Evolutionary conservation across 495 filamentous ascomycete genomes (phyloP).

Genomic region (Geoglossum glabrum): DNA sequence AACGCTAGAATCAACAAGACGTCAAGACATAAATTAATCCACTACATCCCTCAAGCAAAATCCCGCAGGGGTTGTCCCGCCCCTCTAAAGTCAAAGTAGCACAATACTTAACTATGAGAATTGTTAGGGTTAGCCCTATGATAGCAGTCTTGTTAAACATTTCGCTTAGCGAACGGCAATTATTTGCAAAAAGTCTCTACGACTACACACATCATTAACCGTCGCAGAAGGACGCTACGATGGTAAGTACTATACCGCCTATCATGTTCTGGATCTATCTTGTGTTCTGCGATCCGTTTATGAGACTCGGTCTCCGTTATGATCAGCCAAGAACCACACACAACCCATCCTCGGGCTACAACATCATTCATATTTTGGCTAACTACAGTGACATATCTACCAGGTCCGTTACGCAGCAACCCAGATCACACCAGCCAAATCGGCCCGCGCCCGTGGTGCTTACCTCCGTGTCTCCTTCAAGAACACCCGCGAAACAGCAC

Average conservation of each 20-base stretch:
- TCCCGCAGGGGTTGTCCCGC: not conserved
- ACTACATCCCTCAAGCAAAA: not conserved
- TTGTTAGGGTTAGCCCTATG: not conserved
- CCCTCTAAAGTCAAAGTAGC: not conserved
- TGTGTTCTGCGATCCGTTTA: not conserved
- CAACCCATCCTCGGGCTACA: no score
- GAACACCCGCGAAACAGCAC: constrained; percentile 98
- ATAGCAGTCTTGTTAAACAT: not conserved
- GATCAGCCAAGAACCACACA: no score
- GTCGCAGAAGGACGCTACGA: not conserved
- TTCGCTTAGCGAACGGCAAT: not conserved
- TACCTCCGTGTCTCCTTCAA: constrained; percentile 99
- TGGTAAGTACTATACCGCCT: not conserved
- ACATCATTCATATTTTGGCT: not conserved
- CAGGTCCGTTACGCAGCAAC: not conserved
- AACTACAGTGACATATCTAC: not conserved
- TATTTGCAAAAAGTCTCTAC: not conserved
- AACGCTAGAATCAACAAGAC: not conserved
- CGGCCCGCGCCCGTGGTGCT: constrained; percentile 17
- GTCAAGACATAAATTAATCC: not conserved
- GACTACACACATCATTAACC: not conserved
- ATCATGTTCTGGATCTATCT: not conserved
- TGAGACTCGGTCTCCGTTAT: no score
- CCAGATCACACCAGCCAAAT: not conserved
- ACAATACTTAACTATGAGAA: not conserved